phyloP scores from a whole-genome alignment of 352 stramenopile species.

The Phytopythium boreale region DNA sequence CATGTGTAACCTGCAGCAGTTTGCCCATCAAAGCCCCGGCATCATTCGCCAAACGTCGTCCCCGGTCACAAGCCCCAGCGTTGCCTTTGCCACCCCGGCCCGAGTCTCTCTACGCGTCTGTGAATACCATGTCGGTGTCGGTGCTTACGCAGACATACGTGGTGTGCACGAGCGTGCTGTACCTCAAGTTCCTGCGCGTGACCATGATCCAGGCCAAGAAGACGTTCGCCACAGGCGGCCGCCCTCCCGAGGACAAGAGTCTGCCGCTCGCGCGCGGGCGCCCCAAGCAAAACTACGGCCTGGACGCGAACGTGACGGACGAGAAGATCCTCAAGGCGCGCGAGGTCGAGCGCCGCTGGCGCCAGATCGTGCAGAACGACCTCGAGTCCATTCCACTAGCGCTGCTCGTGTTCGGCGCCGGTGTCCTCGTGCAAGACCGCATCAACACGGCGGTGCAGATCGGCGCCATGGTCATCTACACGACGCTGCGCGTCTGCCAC shows the following conservation, averaged over 20 bases:
- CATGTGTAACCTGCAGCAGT: neutral
- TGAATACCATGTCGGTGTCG: slow-evolving; percentile 3
- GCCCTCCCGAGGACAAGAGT: slow-evolving; percentile 51
- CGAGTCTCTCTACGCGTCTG: neutral
- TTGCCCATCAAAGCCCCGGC: neutral
- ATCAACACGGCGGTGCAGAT: slow-evolving; percentile 24
- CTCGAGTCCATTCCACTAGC: slow-evolving; percentile 43
- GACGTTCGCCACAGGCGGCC: slow-evolving; percentile 45
- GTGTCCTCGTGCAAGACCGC: slow-evolving; percentile 22
- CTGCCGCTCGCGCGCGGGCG: slow-evolving; percentile 23
- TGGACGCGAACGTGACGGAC: slow-evolving; percentile 26
- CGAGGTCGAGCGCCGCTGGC: slow-evolving; percentile 36
- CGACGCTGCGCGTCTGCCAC: slow-evolving; percentile 25
- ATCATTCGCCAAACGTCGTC: slow-evolving; percentile 5
- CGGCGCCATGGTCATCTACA: slow-evolving; percentile 26
- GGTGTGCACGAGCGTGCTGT: slow-evolving; percentile 34
- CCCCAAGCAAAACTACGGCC: slow-evolving; percentile 34
- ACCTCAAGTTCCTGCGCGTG: slow-evolving; percentile 58
- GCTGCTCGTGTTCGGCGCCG: slow-evolving; percentile 30
- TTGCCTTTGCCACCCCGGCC: neutral
- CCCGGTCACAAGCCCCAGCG: neutral
- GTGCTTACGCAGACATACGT: slow-evolving; percentile 17
- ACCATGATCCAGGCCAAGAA: slow-evolving; percentile 48
- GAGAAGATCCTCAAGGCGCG: slow-evolving; percentile 28
- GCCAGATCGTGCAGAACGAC: slow-evolving; percentile 45